Evolutionary conservation across 768 basidiomycete species (phyloP), one percentile per base, ranked within the genome.

Genomic region (Leccinellum rugosiceps): DNA sequence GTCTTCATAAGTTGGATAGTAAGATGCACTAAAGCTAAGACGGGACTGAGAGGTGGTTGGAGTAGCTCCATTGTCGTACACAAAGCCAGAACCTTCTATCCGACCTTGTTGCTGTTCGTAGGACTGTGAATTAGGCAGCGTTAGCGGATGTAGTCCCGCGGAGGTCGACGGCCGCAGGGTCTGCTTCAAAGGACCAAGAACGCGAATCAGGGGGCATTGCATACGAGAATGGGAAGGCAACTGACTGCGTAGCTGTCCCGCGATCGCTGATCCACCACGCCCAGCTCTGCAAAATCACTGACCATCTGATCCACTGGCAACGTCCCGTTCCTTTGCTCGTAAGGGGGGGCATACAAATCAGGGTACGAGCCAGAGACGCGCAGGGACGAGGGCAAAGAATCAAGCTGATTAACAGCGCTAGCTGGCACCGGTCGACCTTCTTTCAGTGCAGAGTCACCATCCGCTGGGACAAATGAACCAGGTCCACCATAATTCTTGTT

Each of bases 401-500:
- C 83, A 31, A 65, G 54, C 13, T 66, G 80, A 78, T 57, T 63
- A 65, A 56, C 74, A 67, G 58, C 75, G 52, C 74, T 65, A 26
- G 74, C 64, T 34, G 59, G 23, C 25, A 31, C 4, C 30, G 59
- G 60, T 19, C 44, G 53, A 53, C 58, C 62, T 15, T 66, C 75
- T 53, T 68, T 65, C 57, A 63, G 58, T 45, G 68, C 58, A 52
- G 66, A 60, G 23, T 28, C 57, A 28, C 66, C 76, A 21, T 78
- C 80, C 17, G 77, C 72, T 2, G 90, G 84, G 7, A 83, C 75
- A 65, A 93, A 93, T 31, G 81, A 82, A 50, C 92, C 92, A 8
- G 87, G 87, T 0, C 92, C 92, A 25, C 84, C 88, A 62, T 93
- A 93, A 50, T 87, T 83, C 58, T 79, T 83, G 60, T 78, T 80